phyloP scores from a whole-genome alignment of 2,329 filamentous ascomycete genomes.

The Stagonosporopsis tanaceti region DNA sequence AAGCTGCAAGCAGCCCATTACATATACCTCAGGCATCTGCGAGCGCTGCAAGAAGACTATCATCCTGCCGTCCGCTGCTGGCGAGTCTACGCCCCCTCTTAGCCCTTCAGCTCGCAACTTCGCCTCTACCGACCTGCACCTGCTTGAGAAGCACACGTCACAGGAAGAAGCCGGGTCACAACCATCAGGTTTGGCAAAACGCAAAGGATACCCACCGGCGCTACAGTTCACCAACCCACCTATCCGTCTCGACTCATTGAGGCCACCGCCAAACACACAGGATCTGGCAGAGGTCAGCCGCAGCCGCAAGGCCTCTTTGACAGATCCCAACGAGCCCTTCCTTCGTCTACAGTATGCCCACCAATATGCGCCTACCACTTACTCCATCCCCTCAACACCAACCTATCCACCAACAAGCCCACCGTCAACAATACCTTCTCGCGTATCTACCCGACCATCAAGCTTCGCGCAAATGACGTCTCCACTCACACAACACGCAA shows the following conservation, averaged over 20 bases:
- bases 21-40: constrained; percentile 39
- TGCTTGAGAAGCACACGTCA: constrained; percentile 29
- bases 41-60: constrained; percentile 43
- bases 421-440: constrained; percentile 33
- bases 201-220: constrained; percentile 29
- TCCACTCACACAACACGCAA: constrained; percentile 11
- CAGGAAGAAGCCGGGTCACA: constrained; percentile 22
- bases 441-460: constrained; percentile 34
- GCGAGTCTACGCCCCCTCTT: constrained; percentile 39
- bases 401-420: constrained; percentile 34
- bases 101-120: constrained; percentile 37
- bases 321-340: constrained; percentile 41
- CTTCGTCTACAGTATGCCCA: constrained; percentile 39
- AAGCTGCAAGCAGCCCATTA: constrained; percentile 39
- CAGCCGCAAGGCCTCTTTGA: constrained; percentile 41
- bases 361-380: constrained; percentile 20
- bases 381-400: constrained; percentile 28
- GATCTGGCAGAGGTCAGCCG: constrained; percentile 19
- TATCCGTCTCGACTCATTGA: constrained; percentile 42
- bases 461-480: constrained; percentile 20
- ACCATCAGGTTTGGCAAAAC: constrained; percentile 29
- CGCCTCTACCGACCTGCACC: constrained; percentile 29
- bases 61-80: constrained; percentile 26
- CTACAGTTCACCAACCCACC: constrained; percentile 36
- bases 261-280: constrained; percentile 28